These are phyloP conservation scores for Tolypocladium sp. DNA, from an alignment of 2,329 filamentous ascomycete genomes.

Conservation along the genomic window DNA sequence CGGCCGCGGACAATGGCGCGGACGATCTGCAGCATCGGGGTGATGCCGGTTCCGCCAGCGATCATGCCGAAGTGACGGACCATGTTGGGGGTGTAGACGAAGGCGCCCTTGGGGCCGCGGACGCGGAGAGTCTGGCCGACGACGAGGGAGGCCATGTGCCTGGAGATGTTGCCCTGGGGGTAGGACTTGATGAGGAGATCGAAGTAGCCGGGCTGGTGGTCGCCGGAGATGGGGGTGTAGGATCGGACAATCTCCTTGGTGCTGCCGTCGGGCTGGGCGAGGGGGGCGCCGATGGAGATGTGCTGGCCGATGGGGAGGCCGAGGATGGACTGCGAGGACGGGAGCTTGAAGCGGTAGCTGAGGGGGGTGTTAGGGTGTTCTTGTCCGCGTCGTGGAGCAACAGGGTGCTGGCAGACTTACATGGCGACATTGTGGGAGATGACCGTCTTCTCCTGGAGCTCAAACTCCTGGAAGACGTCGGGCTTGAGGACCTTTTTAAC, in stretches of 20 bases:
- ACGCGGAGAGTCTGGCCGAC: conserved; percentile 86
- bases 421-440: conserved; percentile 98
- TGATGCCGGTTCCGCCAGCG: conserved; percentile 93
- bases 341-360: conserved; percentile 88
- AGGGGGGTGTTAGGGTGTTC: conserved; percentile 1
- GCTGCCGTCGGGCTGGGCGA: conserved; percentile 57
- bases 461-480: conserved; percentile 80
- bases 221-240: conserved; percentile 86
- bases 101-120: conserved; percentile 90
- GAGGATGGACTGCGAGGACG: conserved; percentile 68
- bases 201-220: conserved; percentile 83
- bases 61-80: conserved; percentile 96
- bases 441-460: conserved; percentile 87
- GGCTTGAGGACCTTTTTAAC: conserved; percentile 80
- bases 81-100: conserved; percentile 97
- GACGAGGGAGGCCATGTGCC: conserved; percentile 73
- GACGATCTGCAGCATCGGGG: conserved; percentile 95
- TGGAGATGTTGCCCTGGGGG: conserved; percentile 94
- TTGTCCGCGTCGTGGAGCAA: not conserved
- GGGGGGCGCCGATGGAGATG: conserved; percentile 84
- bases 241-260: conserved; percentile 81
- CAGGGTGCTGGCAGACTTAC: conserved; percentile 36
- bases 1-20: conserved; percentile 81
- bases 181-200: conserved; percentile 98
- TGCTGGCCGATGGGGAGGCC: conserved; percentile 98